Evolutionary conservation across 768 basidiomycete genomes (phyloP).

Genomic region (Hygrophorus russula): DNA sequence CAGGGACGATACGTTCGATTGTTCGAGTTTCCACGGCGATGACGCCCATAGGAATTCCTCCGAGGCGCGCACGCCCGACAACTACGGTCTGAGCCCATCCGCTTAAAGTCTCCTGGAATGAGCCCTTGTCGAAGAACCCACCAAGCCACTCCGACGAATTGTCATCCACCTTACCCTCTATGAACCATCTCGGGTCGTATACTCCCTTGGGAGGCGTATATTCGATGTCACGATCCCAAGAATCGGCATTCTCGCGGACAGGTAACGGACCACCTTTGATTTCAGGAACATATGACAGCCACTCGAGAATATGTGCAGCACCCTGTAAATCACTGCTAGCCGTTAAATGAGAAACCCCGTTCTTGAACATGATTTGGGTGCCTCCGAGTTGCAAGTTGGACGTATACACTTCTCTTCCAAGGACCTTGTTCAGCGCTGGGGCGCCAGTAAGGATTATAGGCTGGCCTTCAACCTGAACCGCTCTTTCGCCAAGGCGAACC

Average conservation of each 20-base stretch:
- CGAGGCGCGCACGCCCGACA: constrained; percentile 89
- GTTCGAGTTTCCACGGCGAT: constrained; percentile 98
- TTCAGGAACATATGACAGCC: constrained; percentile 91
- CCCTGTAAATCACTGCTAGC: constrained; percentile 94
- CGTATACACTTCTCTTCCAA: constrained; percentile 97
- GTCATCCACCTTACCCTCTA: constrained; percentile 90
- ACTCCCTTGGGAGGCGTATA: constrained; percentile 88
- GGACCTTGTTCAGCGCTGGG: constrained; percentile 93
- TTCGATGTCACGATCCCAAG: constrained; percentile 87
- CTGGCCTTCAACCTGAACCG: constrained; percentile 98
- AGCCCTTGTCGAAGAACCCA: constrained; percentile 95
- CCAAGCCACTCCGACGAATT: constrained; percentile 60
- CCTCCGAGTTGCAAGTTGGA: constrained; percentile 98
- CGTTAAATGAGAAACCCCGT: constrained; percentile 94
- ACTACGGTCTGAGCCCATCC: constrained; percentile 99
- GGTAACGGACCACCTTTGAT: constrained; percentile 73
- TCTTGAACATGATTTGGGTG: constrained; percentile 99
- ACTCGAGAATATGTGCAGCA: constrained; percentile 85
- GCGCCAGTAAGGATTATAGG: constrained; percentile 99
- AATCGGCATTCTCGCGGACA: constrained; percentile 57
- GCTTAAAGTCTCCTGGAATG: constrained; percentile 97
- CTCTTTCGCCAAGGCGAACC: constrained; percentile 93
- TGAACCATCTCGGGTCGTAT: constrained; percentile 97
- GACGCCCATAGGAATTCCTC: constrained; percentile 95
- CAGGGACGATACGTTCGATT: constrained; percentile 92